These are phyloP conservation scores for Zygosaccharomyces pseudorouxii DNA, from an alignment of 805 yeast genomes.

Conservation along the genomic window DNA sequence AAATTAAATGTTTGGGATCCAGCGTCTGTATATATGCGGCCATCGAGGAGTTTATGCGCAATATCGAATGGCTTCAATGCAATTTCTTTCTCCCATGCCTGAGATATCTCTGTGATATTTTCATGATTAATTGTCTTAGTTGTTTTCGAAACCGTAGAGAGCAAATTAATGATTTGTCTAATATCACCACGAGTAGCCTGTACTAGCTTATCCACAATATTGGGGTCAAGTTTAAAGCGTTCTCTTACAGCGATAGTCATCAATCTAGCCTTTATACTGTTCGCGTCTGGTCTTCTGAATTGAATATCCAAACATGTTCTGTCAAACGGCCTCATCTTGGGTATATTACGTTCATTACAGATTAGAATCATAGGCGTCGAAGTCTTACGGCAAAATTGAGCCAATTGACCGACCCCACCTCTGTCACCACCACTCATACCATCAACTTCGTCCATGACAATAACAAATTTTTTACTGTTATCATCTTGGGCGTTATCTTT, in stretches of 20 bases:
- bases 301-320: conserved; percentile 71
- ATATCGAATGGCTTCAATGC: conserved; percentile 91
- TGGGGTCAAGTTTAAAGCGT: conserved; percentile 71
- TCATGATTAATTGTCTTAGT: conserved; percentile 52
- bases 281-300: conserved; percentile 84
- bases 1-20: conserved; percentile 49
- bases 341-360: conserved; percentile 87
- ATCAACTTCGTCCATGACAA: conserved; percentile 98
- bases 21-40: conserved; percentile 48
- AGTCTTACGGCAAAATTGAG: conserved; percentile 79
- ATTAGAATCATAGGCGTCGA: conserved; percentile 86
- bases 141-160: conserved; percentile 79
- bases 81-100: conserved; percentile 85
- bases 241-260: conserved; percentile 90
- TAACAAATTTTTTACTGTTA: conserved; percentile 59
- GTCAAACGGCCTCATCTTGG: conserved; percentile 96
- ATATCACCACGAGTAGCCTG: conserved; percentile 86
- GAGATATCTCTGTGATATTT: conserved; percentile 58
- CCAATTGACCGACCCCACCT: conserved; percentile 95
- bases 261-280: conserved; percentile 73
- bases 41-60: conserved; percentile 59
- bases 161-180: conserved; percentile 84
- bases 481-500: conserved; percentile 24
- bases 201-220: conserved; percentile 76
- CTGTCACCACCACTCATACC: conserved; percentile 99